Evolutionary conservation across 169 alveolate genomes (phyloP), one percentile per base, ranked within the genome.

Genomic region (Cryptosporidium andersoni): DNA sequence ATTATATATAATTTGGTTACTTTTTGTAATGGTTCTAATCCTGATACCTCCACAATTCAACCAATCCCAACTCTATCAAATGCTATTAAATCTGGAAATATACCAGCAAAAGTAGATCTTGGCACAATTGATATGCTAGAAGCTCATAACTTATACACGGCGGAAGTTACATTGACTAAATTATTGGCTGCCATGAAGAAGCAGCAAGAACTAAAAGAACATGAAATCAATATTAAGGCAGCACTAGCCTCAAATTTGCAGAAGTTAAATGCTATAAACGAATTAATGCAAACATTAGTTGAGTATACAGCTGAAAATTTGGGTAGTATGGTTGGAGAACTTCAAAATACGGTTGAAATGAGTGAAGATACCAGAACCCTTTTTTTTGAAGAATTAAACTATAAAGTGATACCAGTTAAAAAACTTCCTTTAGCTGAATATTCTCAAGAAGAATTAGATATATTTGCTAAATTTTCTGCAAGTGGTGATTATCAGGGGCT

Each of bases 401-500:
- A 74, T 51, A 74, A 74, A 43, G 85, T 74, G 12, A 58, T 74
- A 7, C 85, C 85, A 53, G 60, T 68, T 8, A 49, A 74, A 74
- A 74, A 74, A 55, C 62, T 74, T 48, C 85, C 85, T 11, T 58
- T 74, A 16, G 85, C 85, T 14, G 85, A 74, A 36, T 74, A 74
- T 60, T 74, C 85, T 1, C 74, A 74, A 62, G 25, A 52, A 0
- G 85, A 74, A 60, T 43, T 74, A 1, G 85, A 74, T 37, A 45
- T 51, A 53, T 74, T 74, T 47, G 55, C 85, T 14, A 74, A 74
- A 60, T 74, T 25, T 25, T 74, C 85, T 9, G 37, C 49, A 6
- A 58, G 64, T 6, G 85, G 85, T n/a, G 85, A 53, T 12, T 74
- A 74, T 58, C 64, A 74, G 11, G 85, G 85, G 5, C 48, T 74